Conservation (phyloP, 2,329 filamentous ascomycete genomes). For the Proliferodiscus dingleyae region DNA sequence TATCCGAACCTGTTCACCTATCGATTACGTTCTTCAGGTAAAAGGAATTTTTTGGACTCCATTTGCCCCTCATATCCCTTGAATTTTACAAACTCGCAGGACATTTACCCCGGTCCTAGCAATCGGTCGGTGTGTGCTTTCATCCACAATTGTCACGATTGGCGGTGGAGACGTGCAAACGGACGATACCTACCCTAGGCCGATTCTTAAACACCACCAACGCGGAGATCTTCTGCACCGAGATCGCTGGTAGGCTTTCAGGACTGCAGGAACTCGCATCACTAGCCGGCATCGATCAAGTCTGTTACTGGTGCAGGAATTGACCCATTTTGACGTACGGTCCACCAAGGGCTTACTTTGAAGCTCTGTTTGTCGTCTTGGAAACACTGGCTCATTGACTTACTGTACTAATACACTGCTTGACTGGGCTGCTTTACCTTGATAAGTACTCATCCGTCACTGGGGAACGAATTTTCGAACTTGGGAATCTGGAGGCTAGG, state of each 20-base stretch:
- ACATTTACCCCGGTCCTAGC: conserved; percentile 9
- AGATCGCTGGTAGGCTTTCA: conserved; percentile 30
- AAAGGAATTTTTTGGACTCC: conserved; percentile 16
- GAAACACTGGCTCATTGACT: conserved; percentile 19
- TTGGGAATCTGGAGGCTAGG: conserved; percentile 24
- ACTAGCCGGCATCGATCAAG: conserved; percentile 23
- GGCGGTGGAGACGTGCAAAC: conserved; percentile 48
- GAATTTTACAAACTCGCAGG: conserved; percentile 12
- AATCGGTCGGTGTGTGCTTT: conserved; percentile 34
- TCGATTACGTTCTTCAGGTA: conserved; percentile 3
- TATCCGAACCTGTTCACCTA: conserved; percentile 11
- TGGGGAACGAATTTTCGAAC: conserved; percentile 16
- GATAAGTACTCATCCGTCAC: conserved; percentile 19
- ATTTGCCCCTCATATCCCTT: conserved; percentile 12
- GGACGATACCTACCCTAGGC: conserved; percentile 32
- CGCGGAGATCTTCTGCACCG: conserved; percentile 42
- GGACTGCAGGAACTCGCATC: conserved; percentile 24
- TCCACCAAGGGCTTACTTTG: conserved; percentile 17
- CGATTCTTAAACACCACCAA: conserved; percentile 45
- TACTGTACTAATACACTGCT: conserved; percentile 16
- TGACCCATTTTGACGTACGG: conserved; percentile 20
- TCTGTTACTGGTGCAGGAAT: conserved; percentile 20
- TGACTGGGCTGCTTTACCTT: conserved; percentile 11
- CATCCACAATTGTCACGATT: conserved; percentile 36
- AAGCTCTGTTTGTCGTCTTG: conserved; percentile 25